Conservation (phyloP, 768 basidiomycete species). For the Lyophyllum shimeji region DNA sequence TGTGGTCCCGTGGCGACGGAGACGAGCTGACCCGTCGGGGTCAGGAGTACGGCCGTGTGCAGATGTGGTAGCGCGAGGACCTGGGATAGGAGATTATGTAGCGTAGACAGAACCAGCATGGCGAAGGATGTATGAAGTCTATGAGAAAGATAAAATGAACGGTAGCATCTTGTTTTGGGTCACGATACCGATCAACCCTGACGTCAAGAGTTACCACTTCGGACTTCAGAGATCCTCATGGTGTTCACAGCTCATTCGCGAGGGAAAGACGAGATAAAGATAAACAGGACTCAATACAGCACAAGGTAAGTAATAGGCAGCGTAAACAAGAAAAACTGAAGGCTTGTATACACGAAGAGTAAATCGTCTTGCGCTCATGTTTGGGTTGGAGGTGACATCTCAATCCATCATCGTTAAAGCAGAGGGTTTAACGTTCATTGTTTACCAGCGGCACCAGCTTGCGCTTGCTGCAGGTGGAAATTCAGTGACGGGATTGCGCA, state of each 20-base stretch:
- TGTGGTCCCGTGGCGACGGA: constrained; percentile 58
- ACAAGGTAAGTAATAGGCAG: not conserved
- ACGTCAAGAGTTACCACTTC: constrained; percentile 7
- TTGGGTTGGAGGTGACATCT: not conserved
- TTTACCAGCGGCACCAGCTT: constrained; percentile 18
- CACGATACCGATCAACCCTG: constrained; percentile 2
- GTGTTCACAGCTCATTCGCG: too few relatives aligned
- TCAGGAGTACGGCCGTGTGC: constrained; percentile 72
- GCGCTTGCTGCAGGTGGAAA: constrained; percentile 29
- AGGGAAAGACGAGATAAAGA: not conserved
- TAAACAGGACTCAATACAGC: not conserved
- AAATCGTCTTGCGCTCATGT: constrained; percentile 2
- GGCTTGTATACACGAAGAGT: constrained; percentile 2
- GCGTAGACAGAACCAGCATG: constrained; percentile 71
- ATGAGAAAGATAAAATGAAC: not conserved
- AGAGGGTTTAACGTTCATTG: not conserved
- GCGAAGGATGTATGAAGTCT: not conserved
- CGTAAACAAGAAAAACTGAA: not conserved
- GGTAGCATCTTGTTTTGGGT: not conserved
- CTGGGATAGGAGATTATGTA: constrained; percentile 66
- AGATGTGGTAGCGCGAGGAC: constrained; percentile 57
- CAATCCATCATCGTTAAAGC: too few relatives aligned
- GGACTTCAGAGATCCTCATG: too few relatives aligned
- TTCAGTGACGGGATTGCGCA: not conserved
- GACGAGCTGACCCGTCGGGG: constrained; percentile 72